Evolutionary conservation across 345 rosid genomes (phyloP).

Genomic region (Bruguiera gymnorhiza): DNA sequence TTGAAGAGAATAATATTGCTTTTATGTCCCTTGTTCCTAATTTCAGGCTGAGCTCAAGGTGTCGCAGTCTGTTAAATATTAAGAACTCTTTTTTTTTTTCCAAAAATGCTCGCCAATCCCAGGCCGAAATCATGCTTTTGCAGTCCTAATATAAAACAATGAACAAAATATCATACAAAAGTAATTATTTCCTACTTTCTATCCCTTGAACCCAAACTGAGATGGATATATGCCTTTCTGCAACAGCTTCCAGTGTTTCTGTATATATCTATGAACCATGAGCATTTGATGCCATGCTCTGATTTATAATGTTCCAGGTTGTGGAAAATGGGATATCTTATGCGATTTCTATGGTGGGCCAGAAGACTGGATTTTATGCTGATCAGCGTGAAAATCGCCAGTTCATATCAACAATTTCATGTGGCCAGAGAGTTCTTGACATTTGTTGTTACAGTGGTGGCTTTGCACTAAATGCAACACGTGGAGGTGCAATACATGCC

Average conservation of each 20-base stretch:
- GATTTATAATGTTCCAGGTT: constrained; percentile 32
- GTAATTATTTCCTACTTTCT: too few species aligned
- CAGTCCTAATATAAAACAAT: too few species aligned
- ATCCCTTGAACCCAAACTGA: not conserved
- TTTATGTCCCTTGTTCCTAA: not conserved
- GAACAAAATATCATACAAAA: too few species aligned
- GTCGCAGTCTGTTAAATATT: not conserved
- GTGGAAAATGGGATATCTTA: constrained; percentile 73
- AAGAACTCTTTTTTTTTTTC: too few species aligned
- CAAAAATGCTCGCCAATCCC: too few species aligned
- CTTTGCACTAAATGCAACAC: constrained; percentile 68
- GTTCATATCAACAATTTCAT: constrained; percentile 65
- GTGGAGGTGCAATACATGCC: constrained; percentile 66
- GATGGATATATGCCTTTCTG: not conserved
- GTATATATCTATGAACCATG: not conserved
- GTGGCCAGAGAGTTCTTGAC: constrained; percentile 73
- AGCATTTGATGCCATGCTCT: not conserved
- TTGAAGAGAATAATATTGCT: not conserved
- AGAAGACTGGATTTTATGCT: constrained; percentile 90
- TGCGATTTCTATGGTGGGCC: constrained; percentile 66
- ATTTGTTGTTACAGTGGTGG: constrained; percentile 93
- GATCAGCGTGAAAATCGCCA: constrained; percentile 78
- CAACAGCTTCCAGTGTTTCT: not conserved
- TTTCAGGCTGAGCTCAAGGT: not conserved
- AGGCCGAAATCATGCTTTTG: too few species aligned